Evolutionary conservation across 2,329 filamentous ascomycete species (phyloP).

Genomic region (Cytospora leucostoma): DNA sequence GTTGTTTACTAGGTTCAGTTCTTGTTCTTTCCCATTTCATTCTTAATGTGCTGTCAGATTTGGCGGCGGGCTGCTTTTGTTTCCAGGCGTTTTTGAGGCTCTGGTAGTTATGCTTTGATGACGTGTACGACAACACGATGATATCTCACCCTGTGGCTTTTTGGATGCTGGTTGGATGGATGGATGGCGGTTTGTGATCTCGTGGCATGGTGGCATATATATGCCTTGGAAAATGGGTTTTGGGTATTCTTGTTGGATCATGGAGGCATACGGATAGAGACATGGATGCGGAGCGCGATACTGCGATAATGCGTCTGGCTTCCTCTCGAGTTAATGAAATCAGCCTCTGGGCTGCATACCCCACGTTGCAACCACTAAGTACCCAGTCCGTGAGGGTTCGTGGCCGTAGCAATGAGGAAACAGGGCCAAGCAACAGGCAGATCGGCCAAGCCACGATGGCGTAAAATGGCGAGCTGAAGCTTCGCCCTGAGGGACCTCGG

Average conservation of each 20-base stretch:
- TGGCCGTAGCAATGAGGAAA: background rate
- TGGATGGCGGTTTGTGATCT: slow-evolving; percentile 6
- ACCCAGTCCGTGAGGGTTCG: no score
- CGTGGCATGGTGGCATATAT: slow-evolving; percentile 12
- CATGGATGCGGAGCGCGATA: slow-evolving; percentile 1
- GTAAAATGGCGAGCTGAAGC: background rate
- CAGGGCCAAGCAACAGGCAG: background rate
- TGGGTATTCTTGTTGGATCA: slow-evolving; percentile 7
- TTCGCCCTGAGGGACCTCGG: background rate
- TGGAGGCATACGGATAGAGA: slow-evolving; percentile 1
- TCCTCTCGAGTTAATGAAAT: slow-evolving; percentile 7
- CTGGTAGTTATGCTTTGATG: slow-evolving; percentile 18
- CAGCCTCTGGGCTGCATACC: slow-evolving; percentile 4
- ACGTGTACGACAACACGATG: slow-evolving; percentile 23
- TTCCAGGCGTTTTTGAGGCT: slow-evolving; percentile 19
- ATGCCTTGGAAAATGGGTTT: slow-evolving; percentile 18
- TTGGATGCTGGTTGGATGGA: slow-evolving; percentile 1
- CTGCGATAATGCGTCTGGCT: background rate
- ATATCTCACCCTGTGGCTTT: slow-evolving; percentile 10
- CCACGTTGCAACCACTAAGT: background rate
- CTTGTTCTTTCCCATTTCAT: slow-evolving; percentile 3
- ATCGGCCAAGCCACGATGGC: background rate
- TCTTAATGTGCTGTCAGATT: slow-evolving; percentile 7
- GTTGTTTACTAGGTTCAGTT: background rate
- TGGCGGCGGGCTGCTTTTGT: background rate